Conservation (phyloP, 1,139 yeast genomes). For the Yamadazyma siamensis region DNA sequence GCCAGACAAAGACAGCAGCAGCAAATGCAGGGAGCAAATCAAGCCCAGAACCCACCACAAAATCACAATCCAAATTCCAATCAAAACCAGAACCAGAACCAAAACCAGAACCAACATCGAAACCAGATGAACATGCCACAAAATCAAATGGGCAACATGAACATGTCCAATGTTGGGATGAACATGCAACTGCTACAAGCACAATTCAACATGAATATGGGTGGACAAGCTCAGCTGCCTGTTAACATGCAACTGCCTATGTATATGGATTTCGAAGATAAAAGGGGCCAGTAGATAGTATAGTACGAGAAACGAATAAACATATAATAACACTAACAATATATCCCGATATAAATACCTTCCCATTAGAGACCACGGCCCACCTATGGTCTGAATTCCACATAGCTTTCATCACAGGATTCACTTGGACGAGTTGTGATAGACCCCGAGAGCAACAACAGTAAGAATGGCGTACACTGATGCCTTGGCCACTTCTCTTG, state of each 20-base stretch:
- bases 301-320: no score
- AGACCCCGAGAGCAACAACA: conserved; percentile 36
- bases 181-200: conserved; percentile 5
- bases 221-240: conserved; percentile 9
- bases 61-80: no score
- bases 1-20: conserved; percentile 36
- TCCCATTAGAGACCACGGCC: no score
- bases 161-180: conserved; percentile 7
- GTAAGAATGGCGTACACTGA: conserved; percentile 32
- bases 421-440: no score
- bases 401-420: no score
- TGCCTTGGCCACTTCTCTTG: conserved; percentile 35
- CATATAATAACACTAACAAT: no score
- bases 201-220: conserved; percentile 3
- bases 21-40: no score
- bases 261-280: conserved; percentile 8
- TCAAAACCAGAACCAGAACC: conserved; percentile 12
- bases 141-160: conserved; percentile 8
- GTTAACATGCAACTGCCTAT: conserved; percentile 9
- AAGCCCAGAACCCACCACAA: conserved; percentile 17
- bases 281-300: no score
- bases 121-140: conserved; percentile 2
- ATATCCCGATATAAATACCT: no score
- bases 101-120: conserved; percentile 12
- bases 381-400: no score